Evolutionary conservation across 495 filamentous ascomycete species (phyloP).

Genomic region (Aspergillus funiculosus): DNA sequence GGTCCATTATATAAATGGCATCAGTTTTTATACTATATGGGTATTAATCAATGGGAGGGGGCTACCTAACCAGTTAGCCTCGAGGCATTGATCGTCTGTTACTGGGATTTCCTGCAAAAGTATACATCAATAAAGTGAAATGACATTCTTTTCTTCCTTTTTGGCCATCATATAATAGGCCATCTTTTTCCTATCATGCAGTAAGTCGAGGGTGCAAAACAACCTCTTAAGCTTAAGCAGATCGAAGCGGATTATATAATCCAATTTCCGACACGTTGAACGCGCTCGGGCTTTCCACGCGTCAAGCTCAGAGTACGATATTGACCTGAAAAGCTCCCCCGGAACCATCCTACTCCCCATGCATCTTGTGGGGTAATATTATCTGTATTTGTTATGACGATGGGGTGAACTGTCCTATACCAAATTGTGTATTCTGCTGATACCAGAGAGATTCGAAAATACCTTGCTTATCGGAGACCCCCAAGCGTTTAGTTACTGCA

Average conservation of each 20-base stretch:
- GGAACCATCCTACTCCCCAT: no score
- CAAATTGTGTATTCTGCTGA: no score
- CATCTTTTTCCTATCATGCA: no score
- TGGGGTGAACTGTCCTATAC: no score
- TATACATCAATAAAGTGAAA: neutral
- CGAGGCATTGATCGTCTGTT: conserved; percentile 1
- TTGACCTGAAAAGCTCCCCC: neutral
- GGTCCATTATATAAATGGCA: conserved; percentile 10
- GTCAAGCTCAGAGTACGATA: conserved; percentile 22
- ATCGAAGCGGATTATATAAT: conserved; percentile 23
- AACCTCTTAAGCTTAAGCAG: neutral
- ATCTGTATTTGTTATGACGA: no score
- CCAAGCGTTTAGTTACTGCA: no score
- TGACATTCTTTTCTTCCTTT: no score
- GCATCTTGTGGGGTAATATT: no score
- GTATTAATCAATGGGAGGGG: neutral
- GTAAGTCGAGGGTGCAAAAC: no score
- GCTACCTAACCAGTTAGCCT: neutral
- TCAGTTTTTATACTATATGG: conserved; percentile 8
- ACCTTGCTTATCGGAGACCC: no score
- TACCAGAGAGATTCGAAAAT: no score
- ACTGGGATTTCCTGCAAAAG: neutral
- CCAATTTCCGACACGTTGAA: conserved; percentile 9
- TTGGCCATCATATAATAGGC: no score
- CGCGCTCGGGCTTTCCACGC: conserved; percentile 18